Evolutionary conservation across 805 yeast genomes (phyloP), one percentile per base, ranked within the genome.

Genomic region (Nakazawaea anatomiae): DNA sequence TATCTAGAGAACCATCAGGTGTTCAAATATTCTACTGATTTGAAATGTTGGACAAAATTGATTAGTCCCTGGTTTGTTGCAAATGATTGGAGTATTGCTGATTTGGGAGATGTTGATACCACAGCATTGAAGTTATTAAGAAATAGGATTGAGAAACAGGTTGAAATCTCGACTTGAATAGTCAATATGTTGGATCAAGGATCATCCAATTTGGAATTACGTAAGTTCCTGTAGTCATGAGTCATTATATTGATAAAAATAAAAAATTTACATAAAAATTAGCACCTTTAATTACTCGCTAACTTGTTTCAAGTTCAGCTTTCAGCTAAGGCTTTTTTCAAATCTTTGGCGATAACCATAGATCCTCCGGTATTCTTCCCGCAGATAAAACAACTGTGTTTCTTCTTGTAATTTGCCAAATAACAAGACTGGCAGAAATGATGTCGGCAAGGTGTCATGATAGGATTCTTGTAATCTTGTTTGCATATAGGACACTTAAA

Each of bases 341-440:
- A 52, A 36, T 71, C 63, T 52, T 67, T 71, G 7, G 84, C 82
- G 1, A 86, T 83, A 38, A 38, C 31, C 54, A 44, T 39, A 35
- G 30, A 46, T 3, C 90, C 89, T 32, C 77, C 69, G 0, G 90
- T 85, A 39, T 83, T 81, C 42, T 70, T 64, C 4, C 75, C 76
- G 61, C 94, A 87, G 3, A 82, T 72, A 39, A 67, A 66, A 60
- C 94, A 87, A 4, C 62, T 68, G 39, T 74, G 67, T 44, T 63
- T 69, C 48, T 60, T 67, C 54, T 75, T 73, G 55, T 69, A 72
- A 44, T 80, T 61, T 2, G 61, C 58, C 56, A 83, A 59, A 60
- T 82, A 85, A 60, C 94, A 87, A 4, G 51, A 52, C 54, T 78
- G 79, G 59, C 94, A 87, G 59, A 77, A 87, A 48, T 77, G 68